These are phyloP conservation scores for Lachancea nothofagi DNA, from an alignment of 805 yeast species.

Conservation along the genomic window DNA sequence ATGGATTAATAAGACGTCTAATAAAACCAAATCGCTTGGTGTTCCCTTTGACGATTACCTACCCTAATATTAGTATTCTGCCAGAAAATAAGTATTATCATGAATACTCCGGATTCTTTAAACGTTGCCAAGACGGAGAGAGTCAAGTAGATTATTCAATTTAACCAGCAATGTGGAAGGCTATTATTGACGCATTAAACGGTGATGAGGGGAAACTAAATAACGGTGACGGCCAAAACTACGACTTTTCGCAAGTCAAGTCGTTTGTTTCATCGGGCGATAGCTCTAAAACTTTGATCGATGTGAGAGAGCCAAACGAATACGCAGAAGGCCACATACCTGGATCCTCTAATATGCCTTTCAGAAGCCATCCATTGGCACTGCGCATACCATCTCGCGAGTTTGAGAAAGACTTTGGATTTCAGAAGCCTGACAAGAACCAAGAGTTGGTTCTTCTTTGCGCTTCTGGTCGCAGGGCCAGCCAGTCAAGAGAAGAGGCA, in stretches of 20 bases:
- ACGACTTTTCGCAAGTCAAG: conserved; percentile 41
- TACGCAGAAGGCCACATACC: conserved; percentile 66
- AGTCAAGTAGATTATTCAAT: background rate
- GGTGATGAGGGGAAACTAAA: conserved; percentile 15
- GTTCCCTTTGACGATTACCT: too few relatives aligned
- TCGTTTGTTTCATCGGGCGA: conserved; percentile 38
- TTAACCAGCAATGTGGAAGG: conserved; percentile 20
- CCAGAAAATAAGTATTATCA: too few relatives aligned
- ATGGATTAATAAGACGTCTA: too few relatives aligned
- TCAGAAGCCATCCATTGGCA: conserved; percentile 81
- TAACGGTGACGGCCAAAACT: conserved; percentile 46
- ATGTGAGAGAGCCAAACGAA: conserved; percentile 85
- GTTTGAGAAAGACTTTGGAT: conserved; percentile 67
- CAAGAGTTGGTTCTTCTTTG: conserved; percentile 76
- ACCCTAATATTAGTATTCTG: too few relatives aligned
- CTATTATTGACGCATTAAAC: conserved; percentile 26
- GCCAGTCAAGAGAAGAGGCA: conserved; percentile 82
- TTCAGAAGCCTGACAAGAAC: conserved; percentile 59
- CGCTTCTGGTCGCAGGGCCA: conserved; percentile 78
- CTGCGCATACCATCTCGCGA: conserved; percentile 62
- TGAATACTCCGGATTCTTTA: too few relatives aligned
- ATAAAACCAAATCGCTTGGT: too few relatives aligned
- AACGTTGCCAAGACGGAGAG: background rate
- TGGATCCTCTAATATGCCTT: conserved; percentile 77
- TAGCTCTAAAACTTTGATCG: conserved; percentile 54